Base-by-base conservation (phyloP, 768 basidiomycete species). In the Amanita polypyramis region DNA sequence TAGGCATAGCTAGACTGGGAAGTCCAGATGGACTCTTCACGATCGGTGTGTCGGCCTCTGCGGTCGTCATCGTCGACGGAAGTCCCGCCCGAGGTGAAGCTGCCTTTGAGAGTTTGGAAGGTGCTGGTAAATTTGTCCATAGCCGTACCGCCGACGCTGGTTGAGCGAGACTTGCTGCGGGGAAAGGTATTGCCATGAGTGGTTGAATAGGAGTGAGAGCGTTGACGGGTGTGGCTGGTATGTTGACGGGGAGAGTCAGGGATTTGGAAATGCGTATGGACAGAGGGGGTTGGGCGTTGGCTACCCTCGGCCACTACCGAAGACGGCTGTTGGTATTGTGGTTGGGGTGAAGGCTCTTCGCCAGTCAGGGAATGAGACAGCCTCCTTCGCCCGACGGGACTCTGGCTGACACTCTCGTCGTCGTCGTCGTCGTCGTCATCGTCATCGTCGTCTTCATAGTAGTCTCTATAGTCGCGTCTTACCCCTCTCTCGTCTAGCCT, bases 1-100 rank as follows among this genome's bases (percentile, higher is more conserved):
- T 76, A 80, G 7, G 91, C 91, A 51, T 87, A 87, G 62, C 85
- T 82, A n/a, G 76, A 74, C 51, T 70, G 74, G 25, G 87, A 74
- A 2, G 77, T 84, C 92, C 93, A 96, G 9, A 95, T 75, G 55
- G 75, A 70, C 56, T 75, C 62, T 42, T 60, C 60, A 39, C 33
- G 9, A 32, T 47, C 10, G 10, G 11, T 15, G 15, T 20, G 37
- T n/a, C 9, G 38, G 9, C 27, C 11, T 35, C 37, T 12, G 38
- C 6, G 36, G 25, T 6, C 1, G 47, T 27, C 25, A 27, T 27
- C 25, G 25, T 27, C 25, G 7, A 27, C 33, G 1, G 44, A 15
- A 36, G 53, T 19, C 21, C 57, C 4, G n/a, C 68, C 53, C 7
- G 74, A 72, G 1, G 72, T 65, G 37, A 76, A 56, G 50, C 75